phyloP scores from a whole-genome alignment of 2,329 filamentous ascomycete species.

The Ophiostoma ulmi region DNA sequence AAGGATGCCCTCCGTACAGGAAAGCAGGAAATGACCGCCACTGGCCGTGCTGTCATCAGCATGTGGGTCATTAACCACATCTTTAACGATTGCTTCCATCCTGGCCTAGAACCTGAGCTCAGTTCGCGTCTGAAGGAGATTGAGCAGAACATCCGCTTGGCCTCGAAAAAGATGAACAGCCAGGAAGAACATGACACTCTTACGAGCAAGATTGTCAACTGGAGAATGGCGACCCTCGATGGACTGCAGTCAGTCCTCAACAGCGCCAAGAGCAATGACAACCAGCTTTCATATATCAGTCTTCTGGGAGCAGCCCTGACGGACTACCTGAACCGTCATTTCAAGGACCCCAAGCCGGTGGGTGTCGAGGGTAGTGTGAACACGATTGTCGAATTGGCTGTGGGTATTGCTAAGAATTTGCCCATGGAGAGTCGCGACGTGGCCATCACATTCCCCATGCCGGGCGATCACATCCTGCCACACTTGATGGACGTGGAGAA shows the following conservation, averaged over 20 bases:
- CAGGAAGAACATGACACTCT: conserved; percentile 87
- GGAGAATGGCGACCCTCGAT: conserved; percentile 89
- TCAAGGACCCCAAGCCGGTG: conserved; percentile 69
- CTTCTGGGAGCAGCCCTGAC: conserved; percentile 64
- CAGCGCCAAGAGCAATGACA: conserved; percentile 58
- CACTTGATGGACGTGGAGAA: conserved; percentile 87
- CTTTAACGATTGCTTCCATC: conserved; percentile 90
- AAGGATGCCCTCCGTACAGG: conserved; percentile 78
- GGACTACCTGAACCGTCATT: conserved; percentile 63
- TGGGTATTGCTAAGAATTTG: conserved; percentile 78
- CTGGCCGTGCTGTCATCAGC: conserved; percentile 82
- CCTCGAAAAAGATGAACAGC: conserved; percentile 66
- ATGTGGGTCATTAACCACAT: conserved; percentile 88
- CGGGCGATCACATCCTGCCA: conserved; percentile 63
- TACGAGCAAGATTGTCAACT: conserved; percentile 80
- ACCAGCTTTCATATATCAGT: conserved; percentile 64
- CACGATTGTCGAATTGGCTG: conserved; percentile 88
- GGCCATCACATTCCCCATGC: conserved; percentile 76
- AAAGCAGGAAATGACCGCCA: conserved; percentile 96
- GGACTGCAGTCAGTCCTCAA: conserved; percentile 70
- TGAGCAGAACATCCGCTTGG: conserved; percentile 78
- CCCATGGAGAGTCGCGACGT: conserved; percentile 90
- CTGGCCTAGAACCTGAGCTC: conserved; percentile 69
- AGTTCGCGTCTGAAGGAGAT: conserved; percentile 78
- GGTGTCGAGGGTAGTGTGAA: conserved; percentile 83